Evolutionary conservation across 768 basidiomycete species (phyloP).

Genomic region (Pisolithus marmoratus): DNA sequence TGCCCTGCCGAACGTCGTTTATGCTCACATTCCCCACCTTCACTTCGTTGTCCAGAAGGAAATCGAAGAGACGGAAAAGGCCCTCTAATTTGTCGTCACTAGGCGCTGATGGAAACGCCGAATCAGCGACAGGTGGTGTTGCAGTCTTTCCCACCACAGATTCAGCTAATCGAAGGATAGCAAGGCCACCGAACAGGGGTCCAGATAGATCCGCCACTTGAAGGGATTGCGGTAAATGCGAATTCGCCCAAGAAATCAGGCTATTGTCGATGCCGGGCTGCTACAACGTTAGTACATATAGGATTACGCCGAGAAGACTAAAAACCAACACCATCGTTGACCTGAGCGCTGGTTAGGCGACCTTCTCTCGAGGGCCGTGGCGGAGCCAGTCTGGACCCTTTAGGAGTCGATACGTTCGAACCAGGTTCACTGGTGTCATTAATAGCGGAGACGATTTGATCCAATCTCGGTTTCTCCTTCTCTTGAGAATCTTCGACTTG

Average conservation of each 20-base stretch:
- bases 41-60: conserved; percentile 85
- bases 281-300: conserved; percentile 5
- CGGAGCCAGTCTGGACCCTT: conserved; percentile 33
- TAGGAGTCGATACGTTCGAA: conserved; percentile 11
- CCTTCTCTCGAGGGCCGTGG: conserved; percentile 66
- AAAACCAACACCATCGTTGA: conserved; percentile 19
- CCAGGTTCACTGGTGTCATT: conserved; percentile 17
- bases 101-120: conserved; percentile 63
- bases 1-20: conserved; percentile 84
- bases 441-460: conserved; percentile 52
- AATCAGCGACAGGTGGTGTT: conserved; percentile 70
- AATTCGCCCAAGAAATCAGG: conserved; percentile 89
- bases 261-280: conserved; percentile 36
- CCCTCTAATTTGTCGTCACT: conserved; percentile 82
- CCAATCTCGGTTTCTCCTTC: conserved; percentile 44
- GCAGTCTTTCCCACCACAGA: conserved; percentile 61
- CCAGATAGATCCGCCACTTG: conserved; percentile 45
- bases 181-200: conserved; percentile 60
- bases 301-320: neutral
- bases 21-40: conserved; percentile 90
- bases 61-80: conserved; percentile 86
- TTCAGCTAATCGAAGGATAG: conserved; percentile 82
- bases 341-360: conserved; percentile 36
- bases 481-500: conserved; percentile 19
- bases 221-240: conserved; percentile 60